Evolutionary conservation across 208 protist species (phyloP), one percentile per base, ranked within the genome.

Genomic region (Leishmania aethiopica): DNA sequence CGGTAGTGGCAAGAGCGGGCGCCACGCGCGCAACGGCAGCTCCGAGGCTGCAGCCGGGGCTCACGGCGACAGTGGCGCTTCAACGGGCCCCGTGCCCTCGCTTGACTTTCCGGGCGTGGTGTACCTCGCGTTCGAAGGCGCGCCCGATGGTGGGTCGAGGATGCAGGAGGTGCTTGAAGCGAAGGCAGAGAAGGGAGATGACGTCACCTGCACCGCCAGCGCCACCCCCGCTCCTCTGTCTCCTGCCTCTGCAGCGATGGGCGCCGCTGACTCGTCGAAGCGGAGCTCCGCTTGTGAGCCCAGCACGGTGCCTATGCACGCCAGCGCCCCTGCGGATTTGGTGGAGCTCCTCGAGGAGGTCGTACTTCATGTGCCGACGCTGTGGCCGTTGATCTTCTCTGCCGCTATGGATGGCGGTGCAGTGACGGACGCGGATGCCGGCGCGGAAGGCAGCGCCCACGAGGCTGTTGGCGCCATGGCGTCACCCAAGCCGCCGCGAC

Each of bases 241-340:
- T 8, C 15, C 75, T 49, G 19, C 57, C 32, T 17, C 59, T 19
- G 35, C 75, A 51, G 53, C 32, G 25, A 25, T 35, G 28, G 45
- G 75, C 59, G 59, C 35, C 28, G 19, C 51, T 2, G 55, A 62
- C 53, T n/a, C 25, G 25, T 19, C n/a, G 42, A 70, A 72, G 13
- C 67, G 49, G 19, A 45, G 75, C 40, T 19, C 49, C 8, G 72
- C 28, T 8, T 40, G 57, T 40, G 59, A 28, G n/a, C 66, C 78
- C 5, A 60, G 79, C 0, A 82, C 86, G 4, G 59, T 88, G 0
- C 72, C 88, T 1, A 75, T 97, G 15, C 88, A 94, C 77, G 91
- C 92, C 75, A 77, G 69, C 70, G 86, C 94, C 66, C 94, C 94
- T 6, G 88, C 92, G 62, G 94, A 97, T 71, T 89, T 87, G 62